Conservation (phyloP, 2,329 filamentous ascomycete species). For the Colletotrichum liriopes region DNA sequence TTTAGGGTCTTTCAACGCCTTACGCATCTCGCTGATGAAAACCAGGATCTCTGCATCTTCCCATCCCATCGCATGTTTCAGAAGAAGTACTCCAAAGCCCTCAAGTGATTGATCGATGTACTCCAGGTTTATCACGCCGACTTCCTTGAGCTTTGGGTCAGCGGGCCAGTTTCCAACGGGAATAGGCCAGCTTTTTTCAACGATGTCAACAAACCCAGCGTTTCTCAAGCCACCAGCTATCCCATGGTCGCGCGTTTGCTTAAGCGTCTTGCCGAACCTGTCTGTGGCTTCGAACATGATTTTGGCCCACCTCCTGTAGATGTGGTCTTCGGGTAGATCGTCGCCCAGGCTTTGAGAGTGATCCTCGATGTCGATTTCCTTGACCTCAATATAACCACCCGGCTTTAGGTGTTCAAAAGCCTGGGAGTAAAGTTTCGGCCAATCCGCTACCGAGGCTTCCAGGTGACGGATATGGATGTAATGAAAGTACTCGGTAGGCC, state of each 20-base stretch:
- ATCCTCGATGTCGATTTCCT: slow-evolving; percentile 46
- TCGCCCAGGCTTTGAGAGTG: not conserved
- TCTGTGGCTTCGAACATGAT: slow-evolving; percentile 47
- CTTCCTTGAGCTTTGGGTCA: slow-evolving; percentile 60
- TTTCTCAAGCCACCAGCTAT: slow-evolving; percentile 44
- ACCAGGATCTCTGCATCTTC: slow-evolving; percentile 47
- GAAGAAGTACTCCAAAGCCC: slow-evolving; percentile 48
- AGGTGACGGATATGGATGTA: slow-evolving; percentile 72
- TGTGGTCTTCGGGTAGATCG: slow-evolving; percentile 31
- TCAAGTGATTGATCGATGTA: slow-evolving; percentile 51
- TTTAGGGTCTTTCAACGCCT: slow-evolving; percentile 44
- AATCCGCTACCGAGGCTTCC: slow-evolving; percentile 68
- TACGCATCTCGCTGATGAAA: slow-evolving; percentile 47
- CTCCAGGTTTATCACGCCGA: slow-evolving; percentile 53
- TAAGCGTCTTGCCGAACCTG: slow-evolving; percentile 45
- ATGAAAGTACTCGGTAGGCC: slow-evolving; percentile 65
- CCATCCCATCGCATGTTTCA: slow-evolving; percentile 50
- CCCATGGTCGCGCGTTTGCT: slow-evolving; percentile 43
- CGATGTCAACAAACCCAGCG: slow-evolving; percentile 58
- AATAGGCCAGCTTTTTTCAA: slow-evolving; percentile 57
- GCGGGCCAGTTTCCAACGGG: slow-evolving; percentile 64
- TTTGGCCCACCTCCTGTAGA: slow-evolving; percentile 49
- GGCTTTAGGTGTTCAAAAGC: slow-evolving; percentile 58
- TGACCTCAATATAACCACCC: slow-evolving; percentile 53
- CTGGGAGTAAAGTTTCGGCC: slow-evolving; percentile 64